Percentiles rank a stretch among this genome's conserved stretches.
Evolutionary conservation across 1,284 basidiomycete species (phyloP).

Genomic region (Leccinum fallax): DNA sequence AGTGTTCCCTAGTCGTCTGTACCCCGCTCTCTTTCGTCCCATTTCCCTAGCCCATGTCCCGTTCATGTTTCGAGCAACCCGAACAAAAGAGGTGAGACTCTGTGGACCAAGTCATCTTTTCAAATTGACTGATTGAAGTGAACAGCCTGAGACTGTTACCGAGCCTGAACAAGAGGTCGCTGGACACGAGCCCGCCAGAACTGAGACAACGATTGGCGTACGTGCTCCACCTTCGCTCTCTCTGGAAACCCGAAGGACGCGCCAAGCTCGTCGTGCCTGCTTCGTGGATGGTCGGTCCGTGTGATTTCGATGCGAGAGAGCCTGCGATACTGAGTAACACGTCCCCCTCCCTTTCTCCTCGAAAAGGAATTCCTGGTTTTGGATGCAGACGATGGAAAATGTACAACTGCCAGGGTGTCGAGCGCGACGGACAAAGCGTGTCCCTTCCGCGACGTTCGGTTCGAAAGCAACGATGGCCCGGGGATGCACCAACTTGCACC

Average conservation of each 20-base stretch:
- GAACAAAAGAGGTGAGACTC: constrained; percentile 14
- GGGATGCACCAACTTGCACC: background rate
- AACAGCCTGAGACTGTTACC: constrained; percentile 10
- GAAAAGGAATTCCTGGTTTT: constrained; percentile 17
- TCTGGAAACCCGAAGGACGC: constrained; percentile 22
- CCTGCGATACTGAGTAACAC: background rate
- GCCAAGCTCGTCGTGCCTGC: constrained; percentile 26
- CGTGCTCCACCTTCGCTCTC: constrained; percentile 24
- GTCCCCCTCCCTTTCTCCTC: background rate
- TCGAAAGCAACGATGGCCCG: constrained; percentile 6
- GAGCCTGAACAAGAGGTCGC: constrained; percentile 4
- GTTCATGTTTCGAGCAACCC: background rate
- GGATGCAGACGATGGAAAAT: constrained; percentile 2
- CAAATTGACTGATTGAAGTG: constrained; percentile 5
- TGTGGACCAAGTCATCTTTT: background rate
- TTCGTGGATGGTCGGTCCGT: constrained; percentile 28
- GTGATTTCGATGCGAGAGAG: background rate
- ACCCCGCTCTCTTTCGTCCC: background rate
- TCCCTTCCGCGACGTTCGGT: constrained; percentile 22
- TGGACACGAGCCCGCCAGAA: constrained; percentile 19
- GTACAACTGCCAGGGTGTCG: background rate
- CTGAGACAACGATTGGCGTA: constrained; percentile 25
- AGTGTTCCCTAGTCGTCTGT: background rate
- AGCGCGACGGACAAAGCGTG: constrained; percentile 9
- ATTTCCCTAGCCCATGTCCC: constrained; percentile 10